These are phyloP conservation scores for Aspergillus ruber DNA, from an alignment of 2,329 filamentous ascomycete genomes.

Conservation along the genomic window DNA sequence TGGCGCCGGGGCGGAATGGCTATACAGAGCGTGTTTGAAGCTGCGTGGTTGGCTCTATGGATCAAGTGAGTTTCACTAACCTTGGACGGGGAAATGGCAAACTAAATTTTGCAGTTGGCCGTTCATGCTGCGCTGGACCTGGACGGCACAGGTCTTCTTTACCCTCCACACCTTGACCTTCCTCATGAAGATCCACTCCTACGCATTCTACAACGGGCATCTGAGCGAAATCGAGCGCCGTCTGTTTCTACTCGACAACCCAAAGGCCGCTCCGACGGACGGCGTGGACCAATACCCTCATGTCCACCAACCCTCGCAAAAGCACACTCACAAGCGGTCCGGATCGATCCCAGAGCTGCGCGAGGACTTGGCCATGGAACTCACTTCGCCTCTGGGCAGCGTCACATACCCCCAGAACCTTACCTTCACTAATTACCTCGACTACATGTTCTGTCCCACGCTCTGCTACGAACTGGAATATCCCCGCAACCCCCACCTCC, in stretches of 20 bases:
- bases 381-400: constrained; percentile 83
- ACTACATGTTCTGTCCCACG: constrained; percentile 87
- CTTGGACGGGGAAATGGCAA: neutral
- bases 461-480: constrained; percentile 98
- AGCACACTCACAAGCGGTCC: constrained; percentile 32
- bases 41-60: constrained; percentile 74
- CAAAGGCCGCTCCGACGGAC: constrained; percentile 56
- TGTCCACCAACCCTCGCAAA: constrained; percentile 26
- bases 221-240: constrained; percentile 79
- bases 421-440: constrained; percentile 71
- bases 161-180: constrained; percentile 84
- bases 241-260: constrained; percentile 73
- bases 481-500: constrained; percentile 66
- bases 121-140: constrained; percentile 83
- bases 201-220: constrained; percentile 96
- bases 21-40: constrained; percentile 76
- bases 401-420: constrained; percentile 88
- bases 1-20: constrained; percentile 75
- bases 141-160: constrained; percentile 95
- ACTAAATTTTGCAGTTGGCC: constrained; percentile 53
- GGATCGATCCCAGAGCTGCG: constrained; percentile 62
- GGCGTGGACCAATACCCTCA: constrained; percentile 72
- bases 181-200: constrained; percentile 99
- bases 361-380: constrained; percentile 80
- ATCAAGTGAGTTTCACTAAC: constrained; percentile 47